phyloP scores from a whole-genome alignment of 352 stramenopile species.

The Phytopythium boreale region DNA sequence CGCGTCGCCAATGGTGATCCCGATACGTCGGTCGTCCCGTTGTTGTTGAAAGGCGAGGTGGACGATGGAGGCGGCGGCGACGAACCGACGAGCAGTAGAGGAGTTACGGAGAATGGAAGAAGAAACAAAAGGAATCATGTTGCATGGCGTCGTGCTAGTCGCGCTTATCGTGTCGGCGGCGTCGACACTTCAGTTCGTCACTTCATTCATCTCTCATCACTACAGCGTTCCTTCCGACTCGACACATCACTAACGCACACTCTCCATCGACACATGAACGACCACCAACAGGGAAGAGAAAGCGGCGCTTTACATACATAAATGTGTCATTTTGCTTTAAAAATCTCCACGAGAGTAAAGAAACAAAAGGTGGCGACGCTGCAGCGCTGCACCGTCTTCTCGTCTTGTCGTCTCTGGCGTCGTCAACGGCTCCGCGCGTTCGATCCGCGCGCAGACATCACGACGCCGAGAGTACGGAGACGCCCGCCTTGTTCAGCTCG shows the following conservation, averaged over 20 bases:
- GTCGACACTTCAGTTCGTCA: too few species aligned
- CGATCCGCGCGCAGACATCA: slow-evolving; percentile 1
- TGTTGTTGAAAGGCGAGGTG: not conserved
- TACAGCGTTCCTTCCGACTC: too few species aligned
- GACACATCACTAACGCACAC: too few species aligned
- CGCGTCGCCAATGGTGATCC: not conserved
- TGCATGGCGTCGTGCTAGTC: too few species aligned
- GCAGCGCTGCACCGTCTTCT: too few species aligned
- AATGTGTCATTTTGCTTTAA: not conserved
- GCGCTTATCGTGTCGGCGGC: too few species aligned
- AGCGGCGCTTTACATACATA: not conserved
- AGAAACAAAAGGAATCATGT: too few species aligned
- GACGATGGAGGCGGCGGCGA: not conserved
- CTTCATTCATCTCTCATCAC: too few species aligned
- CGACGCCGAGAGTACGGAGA: too few species aligned
- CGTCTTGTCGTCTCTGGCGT: not conserved
- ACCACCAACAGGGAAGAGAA: too few species aligned
- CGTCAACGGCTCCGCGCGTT: not conserved
- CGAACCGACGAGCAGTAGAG: not conserved
- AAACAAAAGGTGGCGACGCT: not conserved
- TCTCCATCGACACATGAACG: too few species aligned
- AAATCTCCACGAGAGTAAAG: not conserved
- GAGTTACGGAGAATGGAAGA: not conserved
- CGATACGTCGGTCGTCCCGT: not conserved
- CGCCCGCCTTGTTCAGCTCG: not conserved